Percentiles rank a stretch among this genome's conserved stretches.
phyloP scores from a whole-genome alignment of 768 basidiomycete genomes.

The Gelatoporia subvermispora region DNA sequence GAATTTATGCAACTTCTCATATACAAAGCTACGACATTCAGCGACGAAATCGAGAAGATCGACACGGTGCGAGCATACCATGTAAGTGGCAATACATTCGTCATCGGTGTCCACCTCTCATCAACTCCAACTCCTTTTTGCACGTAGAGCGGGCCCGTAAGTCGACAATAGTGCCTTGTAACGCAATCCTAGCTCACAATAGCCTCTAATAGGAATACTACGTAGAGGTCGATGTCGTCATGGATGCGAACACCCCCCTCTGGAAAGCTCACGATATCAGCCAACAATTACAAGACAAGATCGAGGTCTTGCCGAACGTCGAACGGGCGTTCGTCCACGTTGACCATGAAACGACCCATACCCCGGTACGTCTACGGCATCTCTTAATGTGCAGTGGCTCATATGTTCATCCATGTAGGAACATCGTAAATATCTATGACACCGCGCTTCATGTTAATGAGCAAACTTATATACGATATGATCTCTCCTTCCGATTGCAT shows the following conservation, averaged over 20 bases:
- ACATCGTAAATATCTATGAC: constrained; percentile 35
- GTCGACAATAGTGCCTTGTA: constrained; percentile 11
- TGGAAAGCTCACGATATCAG: constrained; percentile 86
- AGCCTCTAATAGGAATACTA: constrained; percentile 64
- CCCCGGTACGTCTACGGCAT: constrained; percentile 37
- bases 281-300: constrained; percentile 81
- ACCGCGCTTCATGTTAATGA: background rate
- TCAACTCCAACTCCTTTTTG: constrained; percentile 6
- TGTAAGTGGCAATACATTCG: constrained; percentile 36
- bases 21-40: constrained; percentile 91
- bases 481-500: background rate
- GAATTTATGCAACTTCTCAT: constrained; percentile 88
- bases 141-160: constrained; percentile 66
- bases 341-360: constrained; percentile 88
- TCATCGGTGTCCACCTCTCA: background rate
- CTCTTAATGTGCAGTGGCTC: background rate
- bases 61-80: constrained; percentile 95
- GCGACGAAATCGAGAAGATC: constrained; percentile 76
- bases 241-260: constrained; percentile 82
- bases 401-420: constrained; percentile 30
- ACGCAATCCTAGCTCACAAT: background rate
- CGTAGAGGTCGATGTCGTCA: constrained; percentile 93
- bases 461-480: background rate
- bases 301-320: constrained; percentile 85
- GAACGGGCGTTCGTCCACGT: constrained; percentile 94